phyloP scores from a whole-genome alignment of 768 basidiomycete species.

The Termitomyces sp. region DNA sequence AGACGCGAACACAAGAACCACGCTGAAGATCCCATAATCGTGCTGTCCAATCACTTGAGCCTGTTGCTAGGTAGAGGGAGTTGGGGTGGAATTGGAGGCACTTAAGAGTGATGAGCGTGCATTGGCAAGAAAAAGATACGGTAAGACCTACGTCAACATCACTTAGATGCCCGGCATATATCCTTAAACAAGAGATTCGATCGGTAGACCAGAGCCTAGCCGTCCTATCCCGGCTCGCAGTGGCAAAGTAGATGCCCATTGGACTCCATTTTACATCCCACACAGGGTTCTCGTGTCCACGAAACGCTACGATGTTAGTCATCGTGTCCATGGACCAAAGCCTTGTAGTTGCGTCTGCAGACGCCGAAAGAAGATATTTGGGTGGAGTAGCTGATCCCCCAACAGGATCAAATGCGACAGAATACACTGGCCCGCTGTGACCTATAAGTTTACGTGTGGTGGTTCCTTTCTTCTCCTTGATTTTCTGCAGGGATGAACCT shows the following conservation, averaged over 20 bases:
- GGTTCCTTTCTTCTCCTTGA: constrained; percentile 77
- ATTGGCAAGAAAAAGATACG: constrained; percentile 1
- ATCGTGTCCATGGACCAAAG: constrained; percentile 96
- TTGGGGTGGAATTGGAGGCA: constrained; percentile 97
- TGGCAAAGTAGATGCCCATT: constrained; percentile 97
- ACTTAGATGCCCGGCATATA: constrained; percentile 94
- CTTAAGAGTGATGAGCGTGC: constrained; percentile 37
- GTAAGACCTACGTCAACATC: constrained; percentile 88
- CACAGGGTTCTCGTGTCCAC: constrained; percentile 94
- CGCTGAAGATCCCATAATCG: constrained; percentile 98
- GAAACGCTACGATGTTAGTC: constrained; percentile 89
- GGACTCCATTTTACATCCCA: constrained; percentile 99
- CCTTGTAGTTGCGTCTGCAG: constrained; percentile 87
- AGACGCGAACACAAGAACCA: constrained; percentile 90
- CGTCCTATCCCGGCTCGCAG: constrained; percentile 89
- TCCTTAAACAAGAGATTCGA: constrained; percentile 75
- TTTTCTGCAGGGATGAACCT: constrained; percentile 61
- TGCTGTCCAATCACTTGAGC: constrained; percentile 94
- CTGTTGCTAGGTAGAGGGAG: constrained; percentile 94
- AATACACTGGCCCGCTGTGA: constrained; percentile 96
- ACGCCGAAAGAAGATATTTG: constrained; percentile 84
- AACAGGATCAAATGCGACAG: constrained; percentile 89
- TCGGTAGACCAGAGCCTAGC: constrained; percentile 97
- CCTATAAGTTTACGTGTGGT: constrained; percentile 94
- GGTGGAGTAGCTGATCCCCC: constrained; percentile 85